Conservation (phyloP, 2,329 filamentous ascomycete species). For the Fusarium udum region DNA sequence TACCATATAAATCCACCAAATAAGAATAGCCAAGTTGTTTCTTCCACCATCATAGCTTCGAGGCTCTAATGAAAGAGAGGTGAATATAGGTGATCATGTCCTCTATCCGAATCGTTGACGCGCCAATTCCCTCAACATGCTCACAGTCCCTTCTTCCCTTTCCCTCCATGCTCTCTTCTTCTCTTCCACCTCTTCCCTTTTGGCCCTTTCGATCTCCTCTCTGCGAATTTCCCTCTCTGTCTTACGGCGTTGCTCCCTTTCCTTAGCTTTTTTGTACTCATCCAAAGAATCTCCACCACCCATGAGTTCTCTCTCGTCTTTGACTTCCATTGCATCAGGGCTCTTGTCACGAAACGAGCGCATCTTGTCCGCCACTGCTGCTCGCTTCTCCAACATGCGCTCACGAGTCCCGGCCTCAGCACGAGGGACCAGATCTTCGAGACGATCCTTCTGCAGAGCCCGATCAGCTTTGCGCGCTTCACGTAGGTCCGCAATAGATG, state of each 20-base stretch:
- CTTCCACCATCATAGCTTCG: background rate
- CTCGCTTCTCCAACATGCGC: conserved; percentile 85
- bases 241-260: conserved; percentile 75
- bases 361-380: conserved; percentile 76
- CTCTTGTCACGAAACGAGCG: conserved; percentile 76
- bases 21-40: background rate
- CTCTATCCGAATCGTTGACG: conserved; percentile 76
- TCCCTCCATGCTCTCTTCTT: conserved; percentile 72
- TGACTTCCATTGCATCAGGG: conserved; percentile 60
- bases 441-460: conserved; percentile 71
- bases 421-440: conserved; percentile 84
- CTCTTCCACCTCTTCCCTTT: conserved; percentile 82
- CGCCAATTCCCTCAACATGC: conserved; percentile 81
- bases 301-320: conserved; percentile 80
- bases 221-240: conserved; percentile 83
- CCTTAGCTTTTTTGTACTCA: conserved; percentile 74
- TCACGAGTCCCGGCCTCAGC: conserved; percentile 86
- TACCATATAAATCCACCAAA: background rate
- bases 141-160: conserved; percentile 87
- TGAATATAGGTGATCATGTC: background rate
- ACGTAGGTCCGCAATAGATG: conserved; percentile 65
- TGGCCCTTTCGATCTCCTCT: conserved; percentile 81
- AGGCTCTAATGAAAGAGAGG: background rate
- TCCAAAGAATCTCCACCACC: conserved; percentile 72
- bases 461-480: conserved; percentile 72